A percentile compares a stretch with the other conserved stretches of the same genome.
Evolutionary conservation across 2,329 filamentous ascomycete species (phyloP).

Genomic region (Talaromyces rugulosus): DNA sequence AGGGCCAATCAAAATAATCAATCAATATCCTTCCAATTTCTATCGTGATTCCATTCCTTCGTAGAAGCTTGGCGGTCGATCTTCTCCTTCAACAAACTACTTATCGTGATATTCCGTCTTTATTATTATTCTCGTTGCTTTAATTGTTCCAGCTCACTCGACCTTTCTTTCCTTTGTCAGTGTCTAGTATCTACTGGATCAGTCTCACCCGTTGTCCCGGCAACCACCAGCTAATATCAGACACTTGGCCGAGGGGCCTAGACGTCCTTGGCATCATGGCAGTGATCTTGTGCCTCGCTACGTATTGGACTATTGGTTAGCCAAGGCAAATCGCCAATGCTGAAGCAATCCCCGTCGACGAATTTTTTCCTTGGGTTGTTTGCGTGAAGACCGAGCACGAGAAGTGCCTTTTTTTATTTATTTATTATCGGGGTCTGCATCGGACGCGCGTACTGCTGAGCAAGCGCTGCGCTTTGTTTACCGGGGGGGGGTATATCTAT

Average conservation of each 20-base stretch:
- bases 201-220: not conserved
- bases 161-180: not conserved
- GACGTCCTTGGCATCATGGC: not conserved
- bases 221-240: not conserved
- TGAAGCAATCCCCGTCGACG: not conserved
- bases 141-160: not conserved
- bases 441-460: not conserved
- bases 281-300: not conserved
- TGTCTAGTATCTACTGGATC: not conserved
- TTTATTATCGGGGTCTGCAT: not conserved
- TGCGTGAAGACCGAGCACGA: too few species aligned
- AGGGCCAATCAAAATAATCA: slow-evolving; percentile 1
- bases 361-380: not conserved
- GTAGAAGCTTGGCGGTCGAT: slow-evolving; percentile 2
- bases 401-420: too few species aligned
- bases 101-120: not conserved
- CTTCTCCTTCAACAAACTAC: not conserved
- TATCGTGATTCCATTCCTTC: not conserved
- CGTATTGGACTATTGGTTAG: not conserved
- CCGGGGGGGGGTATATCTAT: not conserved
- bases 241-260: not conserved
- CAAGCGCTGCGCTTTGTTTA: not conserved
- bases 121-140: not conserved
- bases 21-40: not conserved
- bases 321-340: not conserved